Evolutionary conservation across 345 rosid genomes (phyloP), one percentile per base, ranked within the genome.

Genomic region (Euclidium syriacum): DNA sequence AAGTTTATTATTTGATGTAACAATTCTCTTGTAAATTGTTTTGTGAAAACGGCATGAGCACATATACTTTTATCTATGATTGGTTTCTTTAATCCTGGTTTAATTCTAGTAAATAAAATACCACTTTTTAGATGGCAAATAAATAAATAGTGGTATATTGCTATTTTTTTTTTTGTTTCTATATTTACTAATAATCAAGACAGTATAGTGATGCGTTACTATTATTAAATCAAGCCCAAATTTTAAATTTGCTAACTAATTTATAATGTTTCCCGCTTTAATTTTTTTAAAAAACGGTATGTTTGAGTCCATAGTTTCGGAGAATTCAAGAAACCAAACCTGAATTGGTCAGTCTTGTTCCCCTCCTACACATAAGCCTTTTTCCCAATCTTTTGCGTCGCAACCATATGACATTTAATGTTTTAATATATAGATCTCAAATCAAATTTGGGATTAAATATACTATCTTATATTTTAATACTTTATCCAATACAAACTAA

Each of bases 291-390:
- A n/a, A 29, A 29, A 67, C 42, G 51, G 52, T 67, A 38, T 15
- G 14, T 16, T 23, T 26, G 33, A 58, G 65, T 55, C 65, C 65
- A 67, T 23, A 40, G 52, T 58, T 51, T 58, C 15, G 33, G 35
- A 58, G 12, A 32, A 23, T 49, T 32, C 59, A 49, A 33, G 48
- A 68, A 38, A 59, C 73, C 32, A 40, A 49, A 41, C 30, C 55
- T 30, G 24, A 38, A 15, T 9, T 33, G 32, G 46, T 22, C 49
- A 58, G 47, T 41, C 60, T 51, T 59, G 66, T 68, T 52, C 46
- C 67, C 67, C 5, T 26, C 67, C 5, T 26, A 59, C 30, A 60
- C 46, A 51, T 58, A 67, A 40, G 43, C 41, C 50, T 29, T 47
- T 46, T 35, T 56, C 40, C 39, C 46, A 46, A 6, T 4, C 32